Base-by-base conservation (phyloP, 768 basidiomycete genomes). In the Dacryopinax spathularia region DNA sequence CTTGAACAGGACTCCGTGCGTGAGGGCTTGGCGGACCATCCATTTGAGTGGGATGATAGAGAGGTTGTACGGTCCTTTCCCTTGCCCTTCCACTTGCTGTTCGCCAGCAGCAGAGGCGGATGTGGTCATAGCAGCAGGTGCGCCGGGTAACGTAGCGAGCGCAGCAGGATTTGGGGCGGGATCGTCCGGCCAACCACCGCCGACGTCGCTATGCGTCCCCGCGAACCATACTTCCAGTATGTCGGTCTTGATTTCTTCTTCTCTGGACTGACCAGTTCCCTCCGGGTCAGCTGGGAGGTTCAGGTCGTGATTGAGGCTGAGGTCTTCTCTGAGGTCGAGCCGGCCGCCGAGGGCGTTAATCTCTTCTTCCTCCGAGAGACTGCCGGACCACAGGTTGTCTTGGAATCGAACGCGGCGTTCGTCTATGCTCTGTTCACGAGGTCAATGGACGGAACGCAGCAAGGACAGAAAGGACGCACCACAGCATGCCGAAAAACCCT, bases 401-500 rank as follows among this genome's bases (percentile, higher is more conserved):
- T 56, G 48, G 48, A 56, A 56, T 13, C 48, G 48, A 22, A 20
- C 48, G 22, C 48, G 22, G 48, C 48, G 25, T 29, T 56, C 48
- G 48, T 56, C 48, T 22, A 56, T 56, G 48, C 48, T 56, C 48
- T 56, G 48, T 20, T 15, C 13, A 2, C 48, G 25, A 41, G 39
- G 18, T 18, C 22, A 6, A 7, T 41, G 13, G 22, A 22, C 7
- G 43, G 43, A 44, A 44, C 13, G 25, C 13, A 10, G 36, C 36
- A n/a, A 37, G 36, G 10, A 20, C 13, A 44, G 37, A 60, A 35
- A 68, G 13, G 48, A 31, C 48, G 48, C 29, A 56, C 34, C 27
- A 69, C 16, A 12, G 67, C 68, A 34, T 71, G 70, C 0, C 70
- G 61, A 63, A 72, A 71, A 34, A 22, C 27, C 31, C 48, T 59